Conservation (phyloP, 805 yeast species). For the Sporopachydermia lactativora region DNA sequence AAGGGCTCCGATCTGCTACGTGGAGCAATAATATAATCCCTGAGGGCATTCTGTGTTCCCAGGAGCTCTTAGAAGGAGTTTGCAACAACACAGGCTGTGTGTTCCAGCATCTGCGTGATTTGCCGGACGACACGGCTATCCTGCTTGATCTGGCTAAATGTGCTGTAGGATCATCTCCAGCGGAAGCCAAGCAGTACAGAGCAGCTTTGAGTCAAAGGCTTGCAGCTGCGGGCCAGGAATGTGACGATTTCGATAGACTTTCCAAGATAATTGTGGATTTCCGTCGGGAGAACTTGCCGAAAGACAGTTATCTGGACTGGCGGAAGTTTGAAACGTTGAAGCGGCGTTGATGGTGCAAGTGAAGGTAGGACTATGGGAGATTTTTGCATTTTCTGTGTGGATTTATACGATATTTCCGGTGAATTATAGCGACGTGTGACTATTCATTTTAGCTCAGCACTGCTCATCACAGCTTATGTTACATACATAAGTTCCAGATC, state of each 20-base stretch:
- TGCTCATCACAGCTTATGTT: too few relatives aligned
- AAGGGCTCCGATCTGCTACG: conserved; percentile 10
- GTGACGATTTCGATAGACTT: neutral
- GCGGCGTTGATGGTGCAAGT: too few relatives aligned
- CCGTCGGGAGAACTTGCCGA: neutral
- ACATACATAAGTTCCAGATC: too few relatives aligned
- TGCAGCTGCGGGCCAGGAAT: neutral
- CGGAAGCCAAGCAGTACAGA: neutral
- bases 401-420: neutral
- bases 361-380: too few relatives aligned
- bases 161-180: too few relatives aligned
- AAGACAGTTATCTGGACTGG: neutral
- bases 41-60: conserved; percentile 6
- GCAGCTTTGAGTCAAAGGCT: neutral
- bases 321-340: neutral
- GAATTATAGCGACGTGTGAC: too few relatives aligned
- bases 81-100: conserved; percentile 10
- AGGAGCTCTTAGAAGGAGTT: conserved; percentile 5
- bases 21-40: conserved; percentile 9
- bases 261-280: neutral
- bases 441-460: too few relatives aligned
- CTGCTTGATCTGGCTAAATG: neutral
- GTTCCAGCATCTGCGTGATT: conserved; percentile 10
- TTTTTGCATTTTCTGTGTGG: too few relatives aligned
- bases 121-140: conserved; percentile 6